Conservation (phyloP, 164 flowering plant species). For the Aristolochia contorta region DNA sequence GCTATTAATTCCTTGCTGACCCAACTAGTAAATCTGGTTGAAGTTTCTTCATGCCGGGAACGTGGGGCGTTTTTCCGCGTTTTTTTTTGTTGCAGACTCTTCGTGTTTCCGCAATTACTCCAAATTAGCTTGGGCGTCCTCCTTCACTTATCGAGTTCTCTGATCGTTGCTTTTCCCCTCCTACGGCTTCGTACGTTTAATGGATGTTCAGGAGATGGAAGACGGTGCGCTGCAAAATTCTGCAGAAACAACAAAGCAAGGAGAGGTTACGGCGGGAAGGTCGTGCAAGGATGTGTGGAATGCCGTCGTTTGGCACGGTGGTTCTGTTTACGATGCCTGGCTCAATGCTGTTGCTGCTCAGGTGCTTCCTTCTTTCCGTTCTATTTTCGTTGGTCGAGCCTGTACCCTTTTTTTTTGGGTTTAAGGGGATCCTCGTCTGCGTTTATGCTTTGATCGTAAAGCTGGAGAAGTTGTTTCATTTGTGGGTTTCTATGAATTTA, state of each 20-base stretch:
- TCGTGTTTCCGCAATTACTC: neutral
- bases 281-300: constrained; percentile 3
- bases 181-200: no score
- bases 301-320: constrained; percentile 12
- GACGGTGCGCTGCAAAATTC: neutral
- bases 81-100: neutral
- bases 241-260: neutral
- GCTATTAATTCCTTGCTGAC: no score
- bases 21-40: no score
- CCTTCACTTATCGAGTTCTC: neutral
- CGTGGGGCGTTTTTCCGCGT: neutral
- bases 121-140: neutral
- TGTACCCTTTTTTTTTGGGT: neutral
- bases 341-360: constrained; percentile 11
- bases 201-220: neutral
- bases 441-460: no score
- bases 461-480: no score
- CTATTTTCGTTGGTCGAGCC: neutral
- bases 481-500: no score
- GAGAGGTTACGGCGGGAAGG: no score
- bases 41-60: neutral
- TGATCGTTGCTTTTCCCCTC: neutral
- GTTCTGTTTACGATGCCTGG: constrained; percentile 15
- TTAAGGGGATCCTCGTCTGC: no score
- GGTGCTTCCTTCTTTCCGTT: neutral